Percentiles rank a stretch among this genome's conserved stretches.
Evolutionary conservation across 2,329 filamentous ascomycete genomes (phyloP).

Genomic region (Pleochaeta shiraiana): DNA sequence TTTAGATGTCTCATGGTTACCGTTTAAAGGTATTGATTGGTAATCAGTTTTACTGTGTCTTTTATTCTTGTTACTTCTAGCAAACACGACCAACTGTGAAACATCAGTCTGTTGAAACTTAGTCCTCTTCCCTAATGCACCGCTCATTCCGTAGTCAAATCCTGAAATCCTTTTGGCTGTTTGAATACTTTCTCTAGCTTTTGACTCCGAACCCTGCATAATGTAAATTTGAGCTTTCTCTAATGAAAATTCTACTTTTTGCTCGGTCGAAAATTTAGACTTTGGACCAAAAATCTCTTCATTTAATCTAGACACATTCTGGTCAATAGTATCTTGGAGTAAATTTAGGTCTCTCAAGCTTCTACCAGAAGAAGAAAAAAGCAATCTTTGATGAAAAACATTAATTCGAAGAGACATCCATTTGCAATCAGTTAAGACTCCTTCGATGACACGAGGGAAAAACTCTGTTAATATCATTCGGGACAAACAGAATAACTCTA

Average conservation of each 20-base stretch:
- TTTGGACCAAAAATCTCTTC: slow-evolving; percentile 21
- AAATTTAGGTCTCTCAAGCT: slow-evolving; percentile 32
- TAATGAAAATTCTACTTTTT: slow-evolving; percentile 49
- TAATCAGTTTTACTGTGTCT: slow-evolving; percentile 6
- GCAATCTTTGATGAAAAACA: slow-evolving; percentile 47
- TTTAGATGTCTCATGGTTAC: slow-evolving; percentile 13
- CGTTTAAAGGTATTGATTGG: slow-evolving; percentile 9
- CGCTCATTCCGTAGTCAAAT: slow-evolving; percentile 66
- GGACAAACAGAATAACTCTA: slow-evolving; percentile 68
- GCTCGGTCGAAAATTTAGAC: slow-evolving; percentile 22
- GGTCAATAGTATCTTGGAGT: slow-evolving; percentile 37
- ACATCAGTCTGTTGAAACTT: slow-evolving; percentile 58
- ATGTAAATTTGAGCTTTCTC: slow-evolving; percentile 71
- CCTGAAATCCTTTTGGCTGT: slow-evolving; percentile 42
- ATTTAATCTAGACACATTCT: slow-evolving; percentile 29
- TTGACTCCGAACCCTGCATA: slow-evolving; percentile 59
- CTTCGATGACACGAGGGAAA: slow-evolving; percentile 14
- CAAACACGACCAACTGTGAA: slow-evolving; percentile 80
- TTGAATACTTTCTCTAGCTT: slow-evolving; percentile 48
- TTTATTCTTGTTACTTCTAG: slow-evolving; percentile 38
- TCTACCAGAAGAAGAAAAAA: slow-evolving; percentile 20
- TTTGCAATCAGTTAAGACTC: slow-evolving; percentile 17
- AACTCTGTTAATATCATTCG: slow-evolving; percentile 24
- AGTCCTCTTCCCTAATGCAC: slow-evolving; percentile 67
- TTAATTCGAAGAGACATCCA: slow-evolving; percentile 41